phyloP scores from a whole-genome alignment of 306 rosid genomes.

The Chamaecrista fasciculata region DNA sequence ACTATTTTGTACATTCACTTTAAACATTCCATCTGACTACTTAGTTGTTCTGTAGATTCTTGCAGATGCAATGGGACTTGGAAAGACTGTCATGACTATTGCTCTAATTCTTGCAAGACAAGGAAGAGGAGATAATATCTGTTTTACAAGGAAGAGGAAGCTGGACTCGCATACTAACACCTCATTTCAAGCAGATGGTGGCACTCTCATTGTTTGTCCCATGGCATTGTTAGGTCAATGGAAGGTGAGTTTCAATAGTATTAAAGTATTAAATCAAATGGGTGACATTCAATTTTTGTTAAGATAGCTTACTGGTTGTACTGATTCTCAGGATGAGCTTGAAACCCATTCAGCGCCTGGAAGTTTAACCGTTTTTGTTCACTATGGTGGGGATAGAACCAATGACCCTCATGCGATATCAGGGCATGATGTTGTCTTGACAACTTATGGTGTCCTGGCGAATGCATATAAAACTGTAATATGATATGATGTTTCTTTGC shows the following conservation, averaged over 20 bases:
- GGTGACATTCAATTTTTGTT: background rate
- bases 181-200: conserved; percentile 45
- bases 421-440: conserved; percentile 73
- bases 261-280: background rate
- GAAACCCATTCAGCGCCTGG: conserved; percentile 65
- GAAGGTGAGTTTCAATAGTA: conserved; percentile 53
- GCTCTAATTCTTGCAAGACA: conserved; percentile 63
- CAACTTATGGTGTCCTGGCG: conserved; percentile 71
- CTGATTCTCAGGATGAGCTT: conserved; percentile 71
- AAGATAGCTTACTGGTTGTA: background rate
- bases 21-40: conserved; percentile 19
- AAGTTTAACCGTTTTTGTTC: conserved; percentile 67
- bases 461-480: conserved; percentile 61
- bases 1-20: background rate
- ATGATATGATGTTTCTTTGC: conserved; percentile 34
- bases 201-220: conserved; percentile 91
- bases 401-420: conserved; percentile 45
- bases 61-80: conserved; percentile 97
- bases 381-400: conserved; percentile 77
- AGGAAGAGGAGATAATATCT: conserved; percentile 33
- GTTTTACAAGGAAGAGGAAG: conserved; percentile 29
- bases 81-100: conserved; percentile 93
- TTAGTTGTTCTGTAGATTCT: conserved; percentile 46
- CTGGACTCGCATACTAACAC: background rate
- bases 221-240: conserved; percentile 88